A percentile compares a stretch with the other conserved stretches of the same genome.
Conservation (phyloP, 2,329 filamentous ascomycete genomes). For the Claviceps humidiphila region DNA sequence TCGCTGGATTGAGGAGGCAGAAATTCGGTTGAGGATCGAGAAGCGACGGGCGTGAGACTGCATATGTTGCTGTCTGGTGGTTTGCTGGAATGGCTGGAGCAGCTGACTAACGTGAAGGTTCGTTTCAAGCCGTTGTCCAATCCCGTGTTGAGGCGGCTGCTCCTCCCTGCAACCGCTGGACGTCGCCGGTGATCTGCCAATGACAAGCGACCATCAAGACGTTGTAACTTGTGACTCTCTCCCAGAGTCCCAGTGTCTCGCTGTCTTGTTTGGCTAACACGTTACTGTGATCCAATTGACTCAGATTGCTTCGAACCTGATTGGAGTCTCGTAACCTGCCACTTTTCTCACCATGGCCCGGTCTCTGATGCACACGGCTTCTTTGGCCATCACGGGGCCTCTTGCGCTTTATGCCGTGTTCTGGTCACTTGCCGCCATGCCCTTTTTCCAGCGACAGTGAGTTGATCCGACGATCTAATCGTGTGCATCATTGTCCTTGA, state of each 20-base stretch:
- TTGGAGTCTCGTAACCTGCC: background rate
- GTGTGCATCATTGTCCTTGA: background rate
- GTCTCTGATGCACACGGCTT: constrained; percentile 19
- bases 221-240: no score
- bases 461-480: constrained; percentile 14
- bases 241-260: background rate
- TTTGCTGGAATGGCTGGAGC: no score
- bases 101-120: no score
- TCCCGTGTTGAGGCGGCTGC: no score
- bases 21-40: background rate
- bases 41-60: background rate
- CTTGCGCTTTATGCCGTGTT: constrained; percentile 54
- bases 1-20: constrained; percentile 2
- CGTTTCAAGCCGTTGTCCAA: no score
- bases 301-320: background rate
- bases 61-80: no score
- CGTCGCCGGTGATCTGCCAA: no score
- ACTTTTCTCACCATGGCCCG: constrained; percentile 5
- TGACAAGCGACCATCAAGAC: no score
- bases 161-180: no score
- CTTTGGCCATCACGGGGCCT: constrained; percentile 33
- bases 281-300: background rate
- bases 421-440: constrained; percentile 51
- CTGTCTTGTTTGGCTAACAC: background rate
- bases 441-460: constrained; percentile 70